Percentiles rank a stretch among this genome's conserved stretches.
Evolutionary conservation across 2,329 filamentous ascomycete species (phyloP).

Genomic region (Arthrobotrys iridis): DNA sequence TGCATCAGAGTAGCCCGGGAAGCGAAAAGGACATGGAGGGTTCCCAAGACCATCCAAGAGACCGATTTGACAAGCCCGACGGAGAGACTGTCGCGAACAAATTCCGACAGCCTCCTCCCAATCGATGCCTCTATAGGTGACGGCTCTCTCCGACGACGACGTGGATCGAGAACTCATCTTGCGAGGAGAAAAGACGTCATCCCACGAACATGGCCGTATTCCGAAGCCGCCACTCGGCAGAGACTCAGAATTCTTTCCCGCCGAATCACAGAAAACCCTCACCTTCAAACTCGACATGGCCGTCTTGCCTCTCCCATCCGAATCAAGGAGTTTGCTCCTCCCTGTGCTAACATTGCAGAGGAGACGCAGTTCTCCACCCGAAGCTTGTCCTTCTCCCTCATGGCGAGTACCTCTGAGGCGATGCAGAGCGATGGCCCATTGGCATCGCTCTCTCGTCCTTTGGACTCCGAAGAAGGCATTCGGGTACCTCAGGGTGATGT

Average conservation of each 20-base stretch:
- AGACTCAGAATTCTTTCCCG: constrained; percentile 71
- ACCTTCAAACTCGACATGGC: constrained; percentile 59
- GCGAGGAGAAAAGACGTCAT: constrained; percentile 48
- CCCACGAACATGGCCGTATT: constrained; percentile 69
- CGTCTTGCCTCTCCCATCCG: constrained; percentile 53
- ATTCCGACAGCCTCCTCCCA: constrained; percentile 44
- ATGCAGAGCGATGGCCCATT: constrained; percentile 73
- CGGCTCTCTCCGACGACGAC: constrained; percentile 55
- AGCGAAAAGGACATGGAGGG: constrained; percentile 74
- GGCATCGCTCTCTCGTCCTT: constrained; percentile 34
- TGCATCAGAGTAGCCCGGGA: constrained; percentile 73
- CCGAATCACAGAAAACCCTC: constrained; percentile 64
- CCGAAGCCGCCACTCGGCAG: constrained; percentile 70
- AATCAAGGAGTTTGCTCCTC: constrained; percentile 62
- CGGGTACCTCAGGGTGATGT: constrained; percentile 38
- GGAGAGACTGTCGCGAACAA: constrained; percentile 56
- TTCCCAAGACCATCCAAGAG: constrained; percentile 64
- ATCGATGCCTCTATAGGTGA: constrained; percentile 53
- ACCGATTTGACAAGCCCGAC: constrained; percentile 55
- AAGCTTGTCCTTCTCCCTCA: constrained; percentile 72
- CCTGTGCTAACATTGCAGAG: constrained; percentile 43
- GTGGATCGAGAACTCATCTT: constrained; percentile 61
- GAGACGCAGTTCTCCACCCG: constrained; percentile 63
- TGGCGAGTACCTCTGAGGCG: constrained; percentile 71
- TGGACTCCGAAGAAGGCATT: constrained; percentile 20